Evolutionary conservation across 352 stramenopile species (phyloP).

Genomic region (Phytopythium kandeliae): DNA sequence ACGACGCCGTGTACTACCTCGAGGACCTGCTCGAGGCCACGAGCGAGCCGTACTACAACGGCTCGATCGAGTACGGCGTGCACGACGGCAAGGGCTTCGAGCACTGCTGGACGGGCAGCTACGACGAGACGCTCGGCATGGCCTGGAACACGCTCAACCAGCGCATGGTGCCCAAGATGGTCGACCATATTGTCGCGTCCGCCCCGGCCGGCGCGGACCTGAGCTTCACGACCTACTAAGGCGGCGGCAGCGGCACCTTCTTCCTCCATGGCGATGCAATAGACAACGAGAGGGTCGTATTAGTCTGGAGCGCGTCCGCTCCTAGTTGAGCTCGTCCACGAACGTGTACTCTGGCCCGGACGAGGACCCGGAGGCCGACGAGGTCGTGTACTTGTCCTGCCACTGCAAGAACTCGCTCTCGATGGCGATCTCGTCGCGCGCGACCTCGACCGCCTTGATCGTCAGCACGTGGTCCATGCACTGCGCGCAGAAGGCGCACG

Average conservation of each 20-base stretch:
- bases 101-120: constrained; percentile 75
- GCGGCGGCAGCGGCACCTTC: no score
- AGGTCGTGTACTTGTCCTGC: constrained; percentile 6
- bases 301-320: no score
- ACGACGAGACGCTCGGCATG: constrained; percentile 60
- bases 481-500: constrained; percentile 25
- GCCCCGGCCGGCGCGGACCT: constrained; percentile 37
- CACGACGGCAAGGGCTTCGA: constrained; percentile 60
- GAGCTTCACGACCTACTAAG: constrained; percentile 38
- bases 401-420: constrained; percentile 7
- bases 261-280: no score
- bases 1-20: constrained; percentile 64
- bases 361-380: constrained; percentile 1
- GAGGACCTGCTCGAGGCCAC: constrained; percentile 65
- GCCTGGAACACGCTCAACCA: constrained; percentile 72
- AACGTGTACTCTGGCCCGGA: constrained; percentile 1
- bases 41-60: constrained; percentile 59
- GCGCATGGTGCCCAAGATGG: constrained; percentile 62
- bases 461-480: constrained; percentile 18
- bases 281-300: no score
- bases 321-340: constrained; percentile 6
- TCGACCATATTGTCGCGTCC: constrained; percentile 48
- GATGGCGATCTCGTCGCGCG: constrained; percentile 15
- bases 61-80: constrained; percentile 65
- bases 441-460: constrained; percentile 14